A percentile compares a stretch with the other conserved stretches of the same genome.
phyloP scores from a whole-genome alignment of 1,284 basidiomycete genomes.

The Ceratobasidium papillatum region DNA sequence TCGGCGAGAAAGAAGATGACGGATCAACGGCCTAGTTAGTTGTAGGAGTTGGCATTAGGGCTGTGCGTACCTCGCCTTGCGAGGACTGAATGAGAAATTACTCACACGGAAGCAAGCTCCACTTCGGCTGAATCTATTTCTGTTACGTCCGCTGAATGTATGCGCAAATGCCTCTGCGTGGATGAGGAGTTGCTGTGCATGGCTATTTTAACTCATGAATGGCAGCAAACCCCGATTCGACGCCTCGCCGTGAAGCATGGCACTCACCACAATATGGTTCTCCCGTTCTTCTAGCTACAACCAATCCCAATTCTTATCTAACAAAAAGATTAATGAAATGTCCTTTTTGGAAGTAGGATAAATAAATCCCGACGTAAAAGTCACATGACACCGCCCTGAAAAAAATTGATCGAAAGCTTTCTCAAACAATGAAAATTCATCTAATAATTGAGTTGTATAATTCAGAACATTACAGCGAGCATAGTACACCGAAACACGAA shows the following conservation, averaged over 20 bases:
- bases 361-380: no score
- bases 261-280: no score
- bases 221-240: no score
- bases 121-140: neutral
- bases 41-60: neutral
- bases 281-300: no score
- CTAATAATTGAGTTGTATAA: neutral
- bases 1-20: neutral
- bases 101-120: neutral
- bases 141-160: neutral
- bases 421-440: neutral
- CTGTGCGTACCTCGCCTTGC: neutral
- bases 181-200: neutral
- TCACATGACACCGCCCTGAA: neutral
- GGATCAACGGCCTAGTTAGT: neutral
- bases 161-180: neutral
- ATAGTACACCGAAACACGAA: neutral
- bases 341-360: no score
- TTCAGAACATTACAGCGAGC: constrained; percentile 2
- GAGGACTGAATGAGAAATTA: neutral
- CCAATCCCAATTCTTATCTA: neutral
- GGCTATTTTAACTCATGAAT: no score
- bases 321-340: no score
- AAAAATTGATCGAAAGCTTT: neutral
- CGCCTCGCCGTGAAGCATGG: neutral